Percentiles rank a stretch among this genome's conserved stretches.
Evolutionary conservation across 148 eudicot species (phyloP).

Genomic region (Rhododendron simsii): DNA sequence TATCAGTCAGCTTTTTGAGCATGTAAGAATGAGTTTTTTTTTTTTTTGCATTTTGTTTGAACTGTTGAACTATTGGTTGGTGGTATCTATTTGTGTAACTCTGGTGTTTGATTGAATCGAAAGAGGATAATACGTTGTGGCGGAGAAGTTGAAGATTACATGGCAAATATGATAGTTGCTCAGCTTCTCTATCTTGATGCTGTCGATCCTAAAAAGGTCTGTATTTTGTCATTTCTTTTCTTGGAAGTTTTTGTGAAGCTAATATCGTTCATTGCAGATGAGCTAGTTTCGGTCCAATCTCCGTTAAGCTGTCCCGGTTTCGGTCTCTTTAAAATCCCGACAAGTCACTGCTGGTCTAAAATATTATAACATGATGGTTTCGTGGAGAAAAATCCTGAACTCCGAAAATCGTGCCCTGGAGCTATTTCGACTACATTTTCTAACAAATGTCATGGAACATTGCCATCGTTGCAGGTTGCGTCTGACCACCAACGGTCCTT

Average conservation of each 20-base stretch:
- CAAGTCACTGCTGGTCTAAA: not conserved
- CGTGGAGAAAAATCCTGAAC: not conserved
- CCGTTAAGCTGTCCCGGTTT: not conserved
- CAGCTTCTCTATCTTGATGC: slow-evolving; percentile 95
- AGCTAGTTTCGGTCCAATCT: not conserved
- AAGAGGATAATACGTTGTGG: slow-evolving; percentile 95
- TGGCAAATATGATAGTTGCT: slow-evolving; percentile 90
- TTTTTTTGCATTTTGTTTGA: not conserved
- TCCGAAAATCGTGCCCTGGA: not conserved
- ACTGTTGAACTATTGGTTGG: not conserved
- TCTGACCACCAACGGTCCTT: not conserved
- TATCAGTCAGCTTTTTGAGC: slow-evolving; percentile 77
- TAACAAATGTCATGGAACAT: not conserved
- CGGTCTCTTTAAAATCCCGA: not conserved
- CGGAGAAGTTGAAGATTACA: slow-evolving; percentile 90
- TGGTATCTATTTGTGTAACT: not conserved
- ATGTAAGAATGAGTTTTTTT: slow-evolving; percentile 31
- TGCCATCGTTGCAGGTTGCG: not conserved
- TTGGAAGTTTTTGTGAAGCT: not conserved
- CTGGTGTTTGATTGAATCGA: not conserved
- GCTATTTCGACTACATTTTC: not conserved
- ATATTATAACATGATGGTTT: not conserved
- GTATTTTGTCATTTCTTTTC: not conserved
- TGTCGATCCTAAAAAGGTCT: slow-evolving; percentile 82
- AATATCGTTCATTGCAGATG: not conserved